Base-by-base conservation (phyloP, 345 rosid genomes). In the Crucihimalaya himalaica region DNA sequence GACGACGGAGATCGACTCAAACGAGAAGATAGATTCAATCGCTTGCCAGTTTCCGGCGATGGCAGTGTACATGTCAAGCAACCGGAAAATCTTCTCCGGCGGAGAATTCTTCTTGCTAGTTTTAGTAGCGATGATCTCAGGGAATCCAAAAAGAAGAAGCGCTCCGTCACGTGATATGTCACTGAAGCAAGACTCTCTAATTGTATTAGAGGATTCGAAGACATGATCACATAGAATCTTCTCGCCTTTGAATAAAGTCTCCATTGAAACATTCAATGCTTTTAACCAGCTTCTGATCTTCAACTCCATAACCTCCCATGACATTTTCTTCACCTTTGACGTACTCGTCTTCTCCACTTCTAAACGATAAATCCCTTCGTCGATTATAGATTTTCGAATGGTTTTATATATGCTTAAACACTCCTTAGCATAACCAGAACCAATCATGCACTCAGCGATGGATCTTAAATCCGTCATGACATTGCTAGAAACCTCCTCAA, bases 371-470 rank as follows among this genome's bases (percentile, higher is more conserved):
- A 94, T 56, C 4, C 86, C 87, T 85, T 94, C 98, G 62, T 91
- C 89, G 62, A 94, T 80, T 5, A 87, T 83, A 9, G 97, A 94
- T 76, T 86, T 89, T 21, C 98, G 77, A 70, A 86, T 78, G 16
- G 77, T 59, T 58, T 75, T 83, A 73, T 94, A 94, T 1, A 85
- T 74, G 55, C 66, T 63, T 18, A 85, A 12, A 69, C 97, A 94
- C 80, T 94, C 98, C 71, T 84, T 85, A 13, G 84, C 79, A 45
- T 88, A 94, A 19, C 98, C 98, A 9, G 89, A 71, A 35, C 70
- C 64, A 47, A 91, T 88, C 98, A 94, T 94, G 69, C 97, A 89
- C 66, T 94, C 97, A 3, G 97, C 97, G 3, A 94, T 88, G 18
- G 84, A 76, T 80, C 70, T 84, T 47, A 94, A 79, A 69, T 91